A percentile compares a stretch with the other conserved stretches of the same genome.
These are phyloP conservation scores for Hygrophorus russula DNA, from an alignment of 768 basidiomycete genomes.

Conservation along the genomic window DNA sequence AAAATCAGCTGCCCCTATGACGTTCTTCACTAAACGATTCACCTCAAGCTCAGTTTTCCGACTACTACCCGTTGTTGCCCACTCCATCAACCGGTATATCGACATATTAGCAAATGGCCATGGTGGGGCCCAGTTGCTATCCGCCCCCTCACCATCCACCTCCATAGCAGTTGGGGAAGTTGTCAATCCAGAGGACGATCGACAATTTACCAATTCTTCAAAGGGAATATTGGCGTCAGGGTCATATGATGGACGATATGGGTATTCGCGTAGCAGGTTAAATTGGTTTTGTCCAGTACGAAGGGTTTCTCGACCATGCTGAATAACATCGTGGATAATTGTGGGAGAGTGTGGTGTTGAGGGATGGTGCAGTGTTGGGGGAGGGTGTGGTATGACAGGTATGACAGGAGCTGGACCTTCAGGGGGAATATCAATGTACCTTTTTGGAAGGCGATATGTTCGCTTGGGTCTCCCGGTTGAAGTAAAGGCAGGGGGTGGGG, in stretches of 20 bases:
- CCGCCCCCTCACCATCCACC: background rate
- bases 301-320: slow-evolving; percentile 10
- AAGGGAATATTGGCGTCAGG: slow-evolving; percentile 3
- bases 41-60: slow-evolving; percentile 1
- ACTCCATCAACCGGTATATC: slow-evolving; percentile 13
- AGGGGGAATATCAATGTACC: slow-evolving; percentile 11
- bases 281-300: slow-evolving; percentile 10
- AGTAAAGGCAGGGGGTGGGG: background rate
- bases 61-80: slow-evolving; percentile 7
- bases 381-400: background rate
- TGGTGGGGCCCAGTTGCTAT: background rate
- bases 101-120: slow-evolving; percentile 20
- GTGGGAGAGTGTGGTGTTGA: no score
- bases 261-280: slow-evolving; percentile 10
- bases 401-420: slow-evolving; percentile 6
- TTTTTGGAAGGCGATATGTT: slow-evolving; percentile 3
- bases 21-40: slow-evolving; percentile 5
- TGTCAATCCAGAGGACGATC: no score
- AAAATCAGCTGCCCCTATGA: slow-evolving; percentile 13
- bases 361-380: no score
- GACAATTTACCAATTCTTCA: slow-evolving; percentile 7
- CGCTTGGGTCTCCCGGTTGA: background rate
- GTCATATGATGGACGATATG: slow-evolving; percentile 7
- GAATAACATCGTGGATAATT: slow-evolving; percentile 6
- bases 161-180: no score